Conservation (phyloP, 106 monocot species). For the Apostasia shenzhenica region DNA sequence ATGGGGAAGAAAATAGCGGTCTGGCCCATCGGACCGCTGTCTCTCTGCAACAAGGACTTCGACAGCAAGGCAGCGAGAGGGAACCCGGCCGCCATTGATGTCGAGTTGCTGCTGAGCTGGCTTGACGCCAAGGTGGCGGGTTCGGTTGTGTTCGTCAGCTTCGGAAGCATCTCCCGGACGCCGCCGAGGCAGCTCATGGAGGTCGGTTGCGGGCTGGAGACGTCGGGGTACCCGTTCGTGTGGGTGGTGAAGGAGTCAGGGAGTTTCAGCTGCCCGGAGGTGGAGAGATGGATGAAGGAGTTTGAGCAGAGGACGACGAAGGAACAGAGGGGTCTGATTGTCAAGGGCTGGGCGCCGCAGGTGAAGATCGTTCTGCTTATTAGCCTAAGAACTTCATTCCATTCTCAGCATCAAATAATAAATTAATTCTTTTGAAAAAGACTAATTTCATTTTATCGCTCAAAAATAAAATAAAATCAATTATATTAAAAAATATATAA, state of each 20-base stretch:
- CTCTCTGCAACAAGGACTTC: constrained; percentile 17
- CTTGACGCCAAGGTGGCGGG: constrained; percentile 26
- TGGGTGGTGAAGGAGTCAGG: constrained; percentile 46
- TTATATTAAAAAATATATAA: too few species aligned
- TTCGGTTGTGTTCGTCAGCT: constrained; percentile 46
- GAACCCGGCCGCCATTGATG: constrained; percentile 25
- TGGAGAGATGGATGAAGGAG: constrained; percentile 30
- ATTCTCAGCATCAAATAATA: too few species aligned
- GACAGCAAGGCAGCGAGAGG: constrained; percentile 20
- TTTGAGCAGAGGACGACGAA: constrained; percentile 30
- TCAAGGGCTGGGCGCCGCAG: constrained; percentile 67
- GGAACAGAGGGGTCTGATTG: constrained; percentile 15
- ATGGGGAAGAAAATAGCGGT: constrained; percentile 26
- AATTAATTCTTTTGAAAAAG: too few species aligned
- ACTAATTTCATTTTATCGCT: too few species aligned
- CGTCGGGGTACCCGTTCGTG: constrained; percentile 35
- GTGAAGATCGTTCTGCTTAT: too few species aligned
- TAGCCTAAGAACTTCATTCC: too few species aligned
- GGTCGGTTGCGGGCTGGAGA: constrained; percentile 45
- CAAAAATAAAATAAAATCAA: too few species aligned
- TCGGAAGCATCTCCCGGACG: constrained; percentile 27
- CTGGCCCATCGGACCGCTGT: constrained; percentile 53
- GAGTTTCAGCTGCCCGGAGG: neutral
- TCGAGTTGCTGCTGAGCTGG: constrained; percentile 16
- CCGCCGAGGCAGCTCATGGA: constrained; percentile 33